Percentiles rank a stretch among this genome's conserved stretches.
Evolutionary conservation across 1,139 yeast genomes (phyloP).

Genomic region (Geotrichum siamense): DNA sequence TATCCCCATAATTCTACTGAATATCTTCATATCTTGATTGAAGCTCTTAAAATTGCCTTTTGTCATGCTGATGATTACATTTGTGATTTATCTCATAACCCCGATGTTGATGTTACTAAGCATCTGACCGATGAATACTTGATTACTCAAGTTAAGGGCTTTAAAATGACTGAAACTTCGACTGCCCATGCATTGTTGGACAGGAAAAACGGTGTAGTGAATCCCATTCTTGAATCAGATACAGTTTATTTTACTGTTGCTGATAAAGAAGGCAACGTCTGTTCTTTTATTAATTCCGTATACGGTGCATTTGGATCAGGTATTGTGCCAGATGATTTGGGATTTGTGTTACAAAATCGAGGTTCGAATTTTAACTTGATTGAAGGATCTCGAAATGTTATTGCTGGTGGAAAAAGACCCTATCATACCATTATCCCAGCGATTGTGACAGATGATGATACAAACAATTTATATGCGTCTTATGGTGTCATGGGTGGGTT

Average conservation of each 20-base stretch:
- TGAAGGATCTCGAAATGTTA: conserved; percentile 50
- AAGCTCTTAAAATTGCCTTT: conserved; percentile 65
- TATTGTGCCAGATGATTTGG: conserved; percentile 57
- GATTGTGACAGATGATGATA: conserved; percentile 48
- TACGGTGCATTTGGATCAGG: conserved; percentile 69
- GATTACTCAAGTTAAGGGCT: conserved; percentile 42
- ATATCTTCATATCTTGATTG: conserved; percentile 62
- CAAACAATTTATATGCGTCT: conserved; percentile 50
- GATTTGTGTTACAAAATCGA: conserved; percentile 68
- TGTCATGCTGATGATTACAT: conserved; percentile 72
- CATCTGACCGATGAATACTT: conserved; percentile 41
- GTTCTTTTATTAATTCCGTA: conserved; percentile 73
- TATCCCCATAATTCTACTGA: conserved; percentile 63
- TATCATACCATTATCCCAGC: conserved; percentile 85
- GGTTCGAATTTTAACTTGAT: conserved; percentile 68
- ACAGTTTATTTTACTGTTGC: conserved; percentile 69
- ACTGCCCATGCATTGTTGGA: conserved; percentile 33
- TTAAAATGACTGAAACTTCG: conserved; percentile 39
- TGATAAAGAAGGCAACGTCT: conserved; percentile 70
- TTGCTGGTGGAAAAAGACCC: conserved; percentile 67
- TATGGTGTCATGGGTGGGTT: conserved; percentile 88
- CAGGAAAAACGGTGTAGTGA: conserved; percentile 49
- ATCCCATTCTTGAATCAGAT: conserved; percentile 59
- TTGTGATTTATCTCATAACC: conserved; percentile 41
- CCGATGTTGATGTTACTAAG: conserved; percentile 37